Percentiles rank a stretch among this genome's conserved stretches.
phyloP scores from a whole-genome alignment of 257 asterid genomes.

The Ligustrum vulgare region DNA sequence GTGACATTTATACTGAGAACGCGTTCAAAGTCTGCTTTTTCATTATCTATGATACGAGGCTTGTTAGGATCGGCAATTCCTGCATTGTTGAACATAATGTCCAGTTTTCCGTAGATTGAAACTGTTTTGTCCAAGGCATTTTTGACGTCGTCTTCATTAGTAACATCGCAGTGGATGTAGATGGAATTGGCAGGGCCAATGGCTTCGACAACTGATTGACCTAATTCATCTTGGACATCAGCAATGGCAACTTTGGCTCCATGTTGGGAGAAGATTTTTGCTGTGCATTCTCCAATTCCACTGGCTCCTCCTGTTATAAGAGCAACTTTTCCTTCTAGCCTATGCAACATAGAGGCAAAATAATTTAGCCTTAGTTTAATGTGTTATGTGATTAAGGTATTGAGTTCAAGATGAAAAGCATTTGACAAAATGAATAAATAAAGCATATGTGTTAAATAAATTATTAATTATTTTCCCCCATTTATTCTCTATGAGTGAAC shows the following conservation, averaged over 20 bases:
- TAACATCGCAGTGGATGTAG: slow-evolving; percentile 55
- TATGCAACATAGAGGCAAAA: not conserved
- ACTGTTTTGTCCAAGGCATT: slow-evolving; percentile 42
- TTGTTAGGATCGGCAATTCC: slow-evolving; percentile 32
- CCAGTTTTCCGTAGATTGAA: slow-evolving; percentile 46
- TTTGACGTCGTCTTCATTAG: slow-evolving; percentile 42
- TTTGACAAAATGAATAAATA: not conserved
- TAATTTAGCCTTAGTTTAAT: not conserved
- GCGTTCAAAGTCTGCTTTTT: slow-evolving; percentile 39
- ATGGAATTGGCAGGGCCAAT: slow-evolving; percentile 37
- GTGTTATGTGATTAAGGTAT: too few relatives aligned
- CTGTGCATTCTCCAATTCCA: slow-evolving; percentile 60
- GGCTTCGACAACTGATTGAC: slow-evolving; percentile 28
- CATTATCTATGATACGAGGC: slow-evolving; percentile 32
- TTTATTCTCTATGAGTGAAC: not conserved
- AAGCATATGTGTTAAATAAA: not conserved
- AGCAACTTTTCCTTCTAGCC: slow-evolving; percentile 69
- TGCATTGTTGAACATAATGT: slow-evolving; percentile 64
- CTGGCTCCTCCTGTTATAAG: slow-evolving; percentile 62
- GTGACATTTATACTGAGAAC: slow-evolving; percentile 39
- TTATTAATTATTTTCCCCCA: too few relatives aligned
- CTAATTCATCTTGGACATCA: slow-evolving; percentile 50
- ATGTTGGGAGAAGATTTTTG: slow-evolving; percentile 43
- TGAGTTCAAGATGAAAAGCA: not conserved
- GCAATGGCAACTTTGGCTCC: slow-evolving; percentile 66